Conservation (phyloP, 768 basidiomycete species). For the Boletus edulis region DNA sequence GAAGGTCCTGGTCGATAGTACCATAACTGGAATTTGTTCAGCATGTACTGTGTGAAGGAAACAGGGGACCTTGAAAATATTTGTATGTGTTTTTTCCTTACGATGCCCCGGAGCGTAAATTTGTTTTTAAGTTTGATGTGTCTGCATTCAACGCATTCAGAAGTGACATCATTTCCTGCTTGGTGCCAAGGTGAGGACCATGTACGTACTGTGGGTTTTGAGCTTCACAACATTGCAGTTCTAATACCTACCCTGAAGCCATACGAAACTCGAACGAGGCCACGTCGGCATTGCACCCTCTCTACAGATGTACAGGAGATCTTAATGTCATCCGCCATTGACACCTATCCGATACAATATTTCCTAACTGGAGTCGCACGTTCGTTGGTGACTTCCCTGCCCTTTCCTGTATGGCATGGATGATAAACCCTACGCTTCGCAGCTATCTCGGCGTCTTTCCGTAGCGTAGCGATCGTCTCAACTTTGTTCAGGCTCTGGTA, state of each 20-base stretch:
- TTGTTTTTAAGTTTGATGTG: too few relatives aligned
- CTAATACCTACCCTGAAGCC: background rate
- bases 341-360: slow-evolving; percentile 2
- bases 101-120: too few relatives aligned
- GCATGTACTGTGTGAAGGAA: too few relatives aligned
- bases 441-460: slow-evolving; percentile 17
- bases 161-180: too few relatives aligned
- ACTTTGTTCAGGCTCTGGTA: slow-evolving; percentile 22
- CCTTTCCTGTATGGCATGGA: background rate
- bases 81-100: too few relatives aligned
- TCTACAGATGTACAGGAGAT: background rate
- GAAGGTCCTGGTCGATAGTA: too few relatives aligned
- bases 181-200: too few relatives aligned
- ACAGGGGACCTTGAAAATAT: too few relatives aligned
- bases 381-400: slow-evolving; percentile 7
- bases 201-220: too few relatives aligned
- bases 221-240: background rate
- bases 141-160: too few relatives aligned
- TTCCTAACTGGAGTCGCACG: slow-evolving; percentile 7
- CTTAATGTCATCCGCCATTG: background rate
- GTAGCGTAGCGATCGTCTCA: slow-evolving; percentile 14
- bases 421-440: background rate
- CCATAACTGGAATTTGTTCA: too few relatives aligned
- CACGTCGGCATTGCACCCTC: too few relatives aligned
- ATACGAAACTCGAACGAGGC: background rate